Conservation (phyloP, 345 rosid genomes). For the Aegle marmelos region DNA sequence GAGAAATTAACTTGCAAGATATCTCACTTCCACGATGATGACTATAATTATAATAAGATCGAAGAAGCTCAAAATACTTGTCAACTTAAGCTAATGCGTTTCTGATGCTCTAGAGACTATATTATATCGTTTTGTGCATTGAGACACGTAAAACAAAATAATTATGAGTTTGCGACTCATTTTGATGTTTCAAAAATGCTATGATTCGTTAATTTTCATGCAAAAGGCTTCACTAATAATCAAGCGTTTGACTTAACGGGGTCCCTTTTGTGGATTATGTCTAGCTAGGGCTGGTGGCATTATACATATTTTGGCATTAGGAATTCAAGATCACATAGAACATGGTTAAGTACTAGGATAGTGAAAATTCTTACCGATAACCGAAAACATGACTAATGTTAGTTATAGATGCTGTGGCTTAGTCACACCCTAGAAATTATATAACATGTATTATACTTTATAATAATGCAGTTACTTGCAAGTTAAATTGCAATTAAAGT, state of each 20-base stretch:
- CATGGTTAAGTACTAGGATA: not conserved
- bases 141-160: not conserved
- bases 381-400: no score
- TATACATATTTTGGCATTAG: not conserved
- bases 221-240: not conserved
- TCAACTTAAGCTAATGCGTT: not conserved
- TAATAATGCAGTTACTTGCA: not conserved
- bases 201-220: not conserved
- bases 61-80: not conserved
- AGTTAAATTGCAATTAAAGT: not conserved
- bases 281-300: not conserved
- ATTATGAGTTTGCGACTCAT: not conserved
- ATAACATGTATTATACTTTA: no score
- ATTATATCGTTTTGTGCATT: not conserved
- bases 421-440: no score
- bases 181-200: not conserved
- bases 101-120: not conserved
- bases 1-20: conserved; percentile 29
- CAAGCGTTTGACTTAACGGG: not conserved
- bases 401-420: no score
- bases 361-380: not conserved
- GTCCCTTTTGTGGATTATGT: no score
- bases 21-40: conserved; percentile 6
- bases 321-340: not conserved
- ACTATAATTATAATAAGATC: not conserved